phyloP scores from a whole-genome alignment of 176 grass and related monocot species.

The Bothriochloa decipiens region DNA sequence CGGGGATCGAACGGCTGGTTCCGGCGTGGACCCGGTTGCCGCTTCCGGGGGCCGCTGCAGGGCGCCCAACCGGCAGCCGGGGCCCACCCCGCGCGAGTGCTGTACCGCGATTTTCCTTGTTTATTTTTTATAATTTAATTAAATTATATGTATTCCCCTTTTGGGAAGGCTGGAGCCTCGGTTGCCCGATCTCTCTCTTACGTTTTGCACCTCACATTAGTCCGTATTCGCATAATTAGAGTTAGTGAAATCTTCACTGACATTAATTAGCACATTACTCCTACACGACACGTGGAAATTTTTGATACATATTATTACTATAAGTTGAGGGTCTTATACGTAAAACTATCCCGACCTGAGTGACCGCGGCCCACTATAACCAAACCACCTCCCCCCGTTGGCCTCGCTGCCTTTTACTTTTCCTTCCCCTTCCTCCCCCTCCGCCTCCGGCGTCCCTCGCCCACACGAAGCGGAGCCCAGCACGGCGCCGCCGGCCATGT shows the following conservation, averaged over 20 bases:
- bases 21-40: constrained; percentile 16
- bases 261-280: neutral
- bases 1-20: constrained; percentile 37
- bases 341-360: neutral
- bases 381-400: constrained; percentile 28
- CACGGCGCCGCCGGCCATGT: constrained; percentile 38
- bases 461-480: constrained; percentile 1
- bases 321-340: neutral
- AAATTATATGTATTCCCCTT: constrained; percentile 26
- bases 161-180: constrained; percentile 2
- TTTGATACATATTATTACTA: too few species aligned
- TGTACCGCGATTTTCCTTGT: neutral
- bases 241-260: neutral
- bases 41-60: constrained; percentile 41
- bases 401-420: neutral
- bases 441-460: neutral
- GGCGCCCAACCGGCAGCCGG: constrained; percentile 55
- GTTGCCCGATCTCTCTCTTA: neutral
- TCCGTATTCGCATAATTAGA: neutral
- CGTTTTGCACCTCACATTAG: fast-evolving
- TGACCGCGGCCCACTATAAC: constrained; percentile 47
- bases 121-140: neutral
- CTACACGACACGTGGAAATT: neutral
- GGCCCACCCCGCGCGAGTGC: constrained; percentile 45
- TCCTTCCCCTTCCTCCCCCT: neutral